Base-by-base conservation (phyloP, 768 basidiomycete genomes). In the Psilocybe sp. region DNA sequence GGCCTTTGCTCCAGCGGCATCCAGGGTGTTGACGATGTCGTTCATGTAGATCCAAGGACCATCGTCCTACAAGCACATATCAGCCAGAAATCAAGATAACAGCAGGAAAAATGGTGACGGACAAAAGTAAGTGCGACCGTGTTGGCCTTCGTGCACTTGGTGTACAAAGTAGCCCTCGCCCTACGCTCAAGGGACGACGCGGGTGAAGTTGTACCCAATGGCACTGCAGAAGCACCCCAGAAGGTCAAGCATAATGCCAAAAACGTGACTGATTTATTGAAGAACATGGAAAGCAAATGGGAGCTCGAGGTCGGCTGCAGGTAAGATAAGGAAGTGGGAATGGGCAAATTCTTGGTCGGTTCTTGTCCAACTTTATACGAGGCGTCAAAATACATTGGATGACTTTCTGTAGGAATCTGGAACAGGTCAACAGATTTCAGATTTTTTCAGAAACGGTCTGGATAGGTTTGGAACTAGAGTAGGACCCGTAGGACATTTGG, bases 1-100 rank as follows among this genome's bases (percentile, higher is more conserved):
- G 3, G 66, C 74, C 52, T 72, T 73, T 15, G 63, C 71, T 18
- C 68, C 69, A 20, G 64, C 65, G 2, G 56, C 61, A 14, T 64
- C 62, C 38, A 73, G 57, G 15, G 59, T 57, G 34, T 71, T 59
- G 38, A 66, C 64, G 18, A 71, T 62, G 36, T 69, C 66, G 16
- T 63, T 57, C 61, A 60, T 40, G 46, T 66, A 66, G 40, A 60
- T 59, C 38, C 64, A 70, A 6, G 71, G 71, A 5, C 71, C 69
- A 50, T 69, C 68, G 48, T 70, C 69, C 69, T 71, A n/a, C n/a
- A 16, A 36, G 16, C 40, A 19, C 36, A 49, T 20, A 11, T 11
- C 40, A 12, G 38, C 28, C 31, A 44, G 18, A 14, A 10, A 39
- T 12, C 15, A 34, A 20, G 20, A 5, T 48, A 42, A 15, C 8